Evolutionary conservation across 2,329 filamentous ascomycete species (phyloP).

Genomic region (Sphaerulina vaccinii): DNA sequence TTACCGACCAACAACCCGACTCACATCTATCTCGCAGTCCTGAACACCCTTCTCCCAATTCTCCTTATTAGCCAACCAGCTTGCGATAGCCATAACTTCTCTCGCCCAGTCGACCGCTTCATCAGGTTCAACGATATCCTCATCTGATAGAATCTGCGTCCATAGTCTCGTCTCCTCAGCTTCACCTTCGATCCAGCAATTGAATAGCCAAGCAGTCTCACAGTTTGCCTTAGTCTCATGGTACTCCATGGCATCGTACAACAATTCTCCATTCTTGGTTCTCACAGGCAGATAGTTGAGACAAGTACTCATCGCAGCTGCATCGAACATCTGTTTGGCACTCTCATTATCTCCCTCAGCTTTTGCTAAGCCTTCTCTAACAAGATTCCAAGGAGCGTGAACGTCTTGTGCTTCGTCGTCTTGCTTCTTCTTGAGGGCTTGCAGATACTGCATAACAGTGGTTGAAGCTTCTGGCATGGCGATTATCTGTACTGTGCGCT

Average conservation of each 20-base stretch:
- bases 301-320: not conserved
- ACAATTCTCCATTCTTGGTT: not conserved
- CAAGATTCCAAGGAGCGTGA: conserved; percentile 1
- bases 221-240: conserved; percentile 6
- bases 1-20: too few species aligned
- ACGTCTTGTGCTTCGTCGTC: conserved; percentile 1
- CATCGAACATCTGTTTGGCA: not conserved
- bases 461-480: not conserved
- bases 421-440: conserved; percentile 5
- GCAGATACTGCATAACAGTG: not conserved
- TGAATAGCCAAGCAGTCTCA: conserved; percentile 7
- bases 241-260: conserved; percentile 6
- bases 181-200: conserved; percentile 8
- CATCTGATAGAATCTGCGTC: not conserved
- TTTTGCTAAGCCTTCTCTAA: not conserved
- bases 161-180: not conserved
- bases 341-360: not conserved
- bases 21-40: not conserved
- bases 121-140: not conserved
- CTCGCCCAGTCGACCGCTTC: not conserved
- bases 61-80: not conserved
- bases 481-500: conserved; percentile 2
- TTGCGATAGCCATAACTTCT: not conserved
- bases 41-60: not conserved
- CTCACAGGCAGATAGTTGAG: conserved; percentile 2